phyloP scores from a whole-genome alignment of 805 yeast genomes.

The Metschnikowia amazonensis region DNA sequence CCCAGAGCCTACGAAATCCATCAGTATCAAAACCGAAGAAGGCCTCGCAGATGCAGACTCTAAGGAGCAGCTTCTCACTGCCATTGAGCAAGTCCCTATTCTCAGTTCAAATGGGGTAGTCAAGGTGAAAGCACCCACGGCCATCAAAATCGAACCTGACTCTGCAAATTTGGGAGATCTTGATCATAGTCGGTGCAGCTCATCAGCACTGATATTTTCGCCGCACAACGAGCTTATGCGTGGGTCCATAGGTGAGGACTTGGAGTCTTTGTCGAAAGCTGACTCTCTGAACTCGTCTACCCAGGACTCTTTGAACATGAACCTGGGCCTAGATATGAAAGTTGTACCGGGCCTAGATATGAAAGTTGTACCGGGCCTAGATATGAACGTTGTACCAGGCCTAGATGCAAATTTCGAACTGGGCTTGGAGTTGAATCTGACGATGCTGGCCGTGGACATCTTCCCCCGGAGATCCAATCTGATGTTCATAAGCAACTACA shows the following conservation, averaged over 20 bases:
- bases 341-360: background rate
- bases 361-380: too few species aligned
- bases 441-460: background rate
- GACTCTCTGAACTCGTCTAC: background rate
- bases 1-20: background rate
- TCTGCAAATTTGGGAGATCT: background rate
- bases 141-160: background rate
- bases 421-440: background rate
- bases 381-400: too few species aligned
- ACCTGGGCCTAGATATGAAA: background rate
- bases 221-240: background rate
- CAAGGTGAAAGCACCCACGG: background rate
- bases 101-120: background rate
- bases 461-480: conserved; percentile 10
- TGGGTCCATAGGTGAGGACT: background rate
- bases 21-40: background rate
- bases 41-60: background rate
- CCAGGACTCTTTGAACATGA: background rate
- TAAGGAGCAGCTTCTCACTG: background rate
- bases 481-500: conserved; percentile 14
- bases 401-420: too few species aligned
- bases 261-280: background rate
- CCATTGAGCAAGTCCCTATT: background rate
- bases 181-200: conserved; percentile 1
- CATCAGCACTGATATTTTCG: conserved; percentile 3